A percentile compares a stretch with the other conserved stretches of the same genome.
These are phyloP conservation scores for Hyaloscypha bicolor DNA, from an alignment of 495 filamentous ascomycete genomes.

Conservation along the genomic window DNA sequence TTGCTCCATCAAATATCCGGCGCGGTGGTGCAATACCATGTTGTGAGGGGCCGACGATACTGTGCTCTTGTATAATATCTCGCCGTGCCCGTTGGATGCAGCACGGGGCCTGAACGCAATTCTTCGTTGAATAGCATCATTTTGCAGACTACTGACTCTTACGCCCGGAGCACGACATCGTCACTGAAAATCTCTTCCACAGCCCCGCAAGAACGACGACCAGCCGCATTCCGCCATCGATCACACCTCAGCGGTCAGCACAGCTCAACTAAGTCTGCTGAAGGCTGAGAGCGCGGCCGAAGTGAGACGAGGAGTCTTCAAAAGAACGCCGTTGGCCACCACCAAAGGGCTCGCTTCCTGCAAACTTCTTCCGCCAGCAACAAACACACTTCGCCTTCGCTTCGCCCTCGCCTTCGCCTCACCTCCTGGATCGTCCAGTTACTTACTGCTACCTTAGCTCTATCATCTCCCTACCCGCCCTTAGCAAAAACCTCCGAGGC, in stretches of 20 bases:
- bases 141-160: not conserved
- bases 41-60: not conserved
- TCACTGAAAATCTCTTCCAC: not conserved
- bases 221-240: slow-evolving; percentile 8
- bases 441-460: not conserved
- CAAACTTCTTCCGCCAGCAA: not conserved
- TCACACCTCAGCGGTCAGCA: slow-evolving; percentile 11
- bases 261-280: not conserved
- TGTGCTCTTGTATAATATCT: not conserved
- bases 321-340: not conserved
- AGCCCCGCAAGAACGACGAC: not conserved
- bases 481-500: not conserved
- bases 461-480: not conserved
- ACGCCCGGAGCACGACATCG: not conserved
- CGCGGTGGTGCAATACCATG: not conserved
- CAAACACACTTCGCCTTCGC: no score
- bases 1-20: not conserved
- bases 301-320: not conserved
- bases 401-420: not conserved
- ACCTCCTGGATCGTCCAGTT: not conserved
- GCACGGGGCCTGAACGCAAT: not conserved
- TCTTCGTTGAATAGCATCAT: not conserved
- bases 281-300: not conserved
- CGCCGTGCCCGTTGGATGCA: not conserved
- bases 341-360: not conserved